Percentiles rank a stretch among this genome's conserved stretches.
Conservation (phyloP, 345 rosid genomes). For the Acer yangbiense region DNA sequence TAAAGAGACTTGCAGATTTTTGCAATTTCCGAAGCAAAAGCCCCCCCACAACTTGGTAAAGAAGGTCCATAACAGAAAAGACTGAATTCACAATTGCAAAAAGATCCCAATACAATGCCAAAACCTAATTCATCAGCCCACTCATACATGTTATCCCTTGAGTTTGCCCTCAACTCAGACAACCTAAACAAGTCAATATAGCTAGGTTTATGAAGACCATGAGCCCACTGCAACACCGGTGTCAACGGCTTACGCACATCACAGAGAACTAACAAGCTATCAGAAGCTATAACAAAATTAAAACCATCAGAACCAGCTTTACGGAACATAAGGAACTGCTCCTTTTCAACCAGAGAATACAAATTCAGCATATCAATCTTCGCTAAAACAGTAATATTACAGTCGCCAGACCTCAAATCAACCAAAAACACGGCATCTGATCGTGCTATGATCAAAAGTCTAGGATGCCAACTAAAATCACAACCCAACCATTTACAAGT, state of each 20-base stretch:
- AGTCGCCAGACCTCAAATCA: slow-evolving; percentile 31
- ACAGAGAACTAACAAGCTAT: slow-evolving; percentile 36
- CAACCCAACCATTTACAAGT: too few relatives aligned
- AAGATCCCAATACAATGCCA: slow-evolving; percentile 49
- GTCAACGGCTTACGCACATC: slow-evolving; percentile 44
- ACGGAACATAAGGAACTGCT: slow-evolving; percentile 16
- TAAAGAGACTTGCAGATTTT: slow-evolving; percentile 32
- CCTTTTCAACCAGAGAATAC: slow-evolving; percentile 28
- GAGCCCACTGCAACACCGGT: slow-evolving; percentile 53
- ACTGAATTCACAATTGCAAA: slow-evolving; percentile 46
- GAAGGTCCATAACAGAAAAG: slow-evolving; percentile 57
- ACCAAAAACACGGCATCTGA: too few relatives aligned
- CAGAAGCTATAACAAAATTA: slow-evolving; percentile 47
- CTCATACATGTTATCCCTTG: slow-evolving; percentile 25
- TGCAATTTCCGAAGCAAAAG: slow-evolving; percentile 29
- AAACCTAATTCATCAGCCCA: slow-evolving; percentile 46
- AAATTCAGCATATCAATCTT: slow-evolving; percentile 37
- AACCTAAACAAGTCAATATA: slow-evolving; percentile 36
- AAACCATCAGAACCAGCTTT: slow-evolving; percentile 27
- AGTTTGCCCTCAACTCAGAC: slow-evolving; percentile 45
- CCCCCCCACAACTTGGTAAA: slow-evolving; percentile 23
- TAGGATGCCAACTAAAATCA: too few relatives aligned
- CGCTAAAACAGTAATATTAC: slow-evolving; percentile 34
- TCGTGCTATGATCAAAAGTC: too few relatives aligned
- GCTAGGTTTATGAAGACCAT: slow-evolving; percentile 45